Evolutionary conservation across 176 grass and related monocot species (phyloP), one percentile per base, ranked within the genome.

Genomic region (Olyra latifolia): DNA sequence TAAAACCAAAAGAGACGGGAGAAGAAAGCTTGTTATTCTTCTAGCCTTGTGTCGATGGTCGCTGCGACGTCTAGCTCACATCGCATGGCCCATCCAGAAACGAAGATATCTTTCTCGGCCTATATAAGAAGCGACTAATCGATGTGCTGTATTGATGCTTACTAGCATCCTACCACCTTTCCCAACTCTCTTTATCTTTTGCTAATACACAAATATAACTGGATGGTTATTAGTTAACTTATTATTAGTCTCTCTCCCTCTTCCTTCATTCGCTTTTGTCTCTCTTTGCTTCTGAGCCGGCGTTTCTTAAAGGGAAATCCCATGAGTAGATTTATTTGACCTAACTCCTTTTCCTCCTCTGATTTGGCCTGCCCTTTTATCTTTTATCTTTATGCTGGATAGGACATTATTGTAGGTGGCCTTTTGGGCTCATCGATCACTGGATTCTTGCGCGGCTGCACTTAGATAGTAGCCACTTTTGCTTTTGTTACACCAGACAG

Each of bases 41-140:
- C 25, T 17, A 77, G 11, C 29, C 53, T 70, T 47, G 41, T 49
- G 32, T 40, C 19, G 60, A 14, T 30, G 78, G 85, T 53, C 19
- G 85, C 71, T 87, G 85, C 71, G 8, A 76, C 78, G 85, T 82
- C 78, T 46, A 62, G 43, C 52, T 82, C 85, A 48, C 53, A 39
- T 58, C n/a, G 8, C 50, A 28, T 69, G 77, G 63, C 19, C 63
- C 66, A 55, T 64, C 43, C 11, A 77, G 23, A 63, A 71, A 24
- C 46, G 52, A 24, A 32, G 52, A 48, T 79, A 7, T 72, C 46
- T 72, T 56, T 16, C 32, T 41, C 55, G 11, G 42, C 55, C 41
- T 68, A 72, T 35, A 35, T 35, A 1, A 62, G 20, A 41, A 59
- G 74, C 19, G 66, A 73, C 47, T 29, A 66, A 32, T 62, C 42